Conservation (phyloP, 1,139 yeast genomes). For the Candida sojae region DNA sequence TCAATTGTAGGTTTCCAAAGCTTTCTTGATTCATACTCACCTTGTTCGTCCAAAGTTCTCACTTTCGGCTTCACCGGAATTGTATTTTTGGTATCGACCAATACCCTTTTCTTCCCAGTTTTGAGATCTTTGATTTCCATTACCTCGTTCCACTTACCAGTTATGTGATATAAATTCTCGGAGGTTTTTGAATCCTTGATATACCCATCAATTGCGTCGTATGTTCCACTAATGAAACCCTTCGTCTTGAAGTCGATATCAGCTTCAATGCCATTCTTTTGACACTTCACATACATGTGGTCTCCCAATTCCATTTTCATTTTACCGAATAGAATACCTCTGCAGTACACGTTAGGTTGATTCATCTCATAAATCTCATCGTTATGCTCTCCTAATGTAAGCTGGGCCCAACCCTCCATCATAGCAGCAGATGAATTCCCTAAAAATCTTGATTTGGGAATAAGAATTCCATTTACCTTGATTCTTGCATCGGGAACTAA, state of each 20-base stretch:
- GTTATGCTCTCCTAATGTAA: constrained; percentile 65
- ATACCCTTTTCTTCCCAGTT: constrained; percentile 49
- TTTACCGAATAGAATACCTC: constrained; percentile 90
- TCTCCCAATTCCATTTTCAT: constrained; percentile 91
- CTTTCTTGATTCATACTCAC: constrained; percentile 74
- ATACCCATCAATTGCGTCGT: constrained; percentile 82
- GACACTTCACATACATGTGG: constrained; percentile 74
- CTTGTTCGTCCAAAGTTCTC: constrained; percentile 78
- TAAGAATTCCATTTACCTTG: constrained; percentile 83
- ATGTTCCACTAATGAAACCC: constrained; percentile 90
- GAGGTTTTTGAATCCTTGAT: constrained; percentile 56
- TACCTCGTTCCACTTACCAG: constrained; percentile 93
- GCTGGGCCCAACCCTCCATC: constrained; percentile 87
- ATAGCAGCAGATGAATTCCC: constrained; percentile 97
- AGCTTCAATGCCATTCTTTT: constrained; percentile 59
- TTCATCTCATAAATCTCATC: constrained; percentile 75
- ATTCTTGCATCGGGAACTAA: constrained; percentile 78
- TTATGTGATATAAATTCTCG: constrained; percentile 61
- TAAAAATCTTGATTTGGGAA: constrained; percentile 84
- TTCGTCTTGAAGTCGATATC: constrained; percentile 93
- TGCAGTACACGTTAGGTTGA: constrained; percentile 95
- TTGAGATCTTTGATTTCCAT: constrained; percentile 65
- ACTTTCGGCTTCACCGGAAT: constrained; percentile 62
- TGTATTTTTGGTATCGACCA: constrained; percentile 66
- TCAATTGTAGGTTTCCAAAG: constrained; percentile 82